Percentiles rank a stretch among this genome's conserved stretches.
phyloP scores from a whole-genome alignment of 805 yeast species.

The Candida loeiensis region DNA sequence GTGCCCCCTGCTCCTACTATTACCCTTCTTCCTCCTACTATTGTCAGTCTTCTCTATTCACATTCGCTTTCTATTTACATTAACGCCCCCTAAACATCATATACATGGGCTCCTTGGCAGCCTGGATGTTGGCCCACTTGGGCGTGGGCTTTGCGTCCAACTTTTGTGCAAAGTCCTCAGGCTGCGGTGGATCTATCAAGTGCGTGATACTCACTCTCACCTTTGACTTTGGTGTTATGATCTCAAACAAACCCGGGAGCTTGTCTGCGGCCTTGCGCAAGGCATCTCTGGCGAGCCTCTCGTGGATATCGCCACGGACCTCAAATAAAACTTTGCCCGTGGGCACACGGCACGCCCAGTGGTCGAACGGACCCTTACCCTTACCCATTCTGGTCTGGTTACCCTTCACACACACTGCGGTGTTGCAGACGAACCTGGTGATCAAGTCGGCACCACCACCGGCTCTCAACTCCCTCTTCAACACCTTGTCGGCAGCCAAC shows the following conservation, averaged over 20 bases:
- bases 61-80: conserved; percentile 6
- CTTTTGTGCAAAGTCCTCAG: conserved; percentile 52
- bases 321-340: conserved; percentile 93
- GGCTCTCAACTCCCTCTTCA: conserved; percentile 80
- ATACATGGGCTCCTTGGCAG: conserved; percentile 49
- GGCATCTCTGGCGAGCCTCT: conserved; percentile 85
- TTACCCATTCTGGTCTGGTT: conserved; percentile 99
- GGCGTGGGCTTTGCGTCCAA: conserved; percentile 61
- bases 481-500: conserved; percentile 83
- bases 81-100: conserved; percentile 62
- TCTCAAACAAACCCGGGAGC: conserved; percentile 89
- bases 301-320: conserved; percentile 77
- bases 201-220: conserved; percentile 70
- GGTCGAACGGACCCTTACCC: conserved; percentile 96
- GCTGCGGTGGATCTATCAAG: conserved; percentile 46
- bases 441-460: conserved; percentile 62
- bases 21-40: background rate
- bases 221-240: conserved; percentile 59
- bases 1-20: too few species aligned
- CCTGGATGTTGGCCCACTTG: conserved; percentile 53
- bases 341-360: conserved; percentile 95
- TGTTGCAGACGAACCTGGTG: conserved; percentile 77
- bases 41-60: background rate
- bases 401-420: conserved; percentile 94
- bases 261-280: conserved; percentile 86